Percentiles rank a stretch among this genome's conserved stretches.
Conservation (phyloP, 805 yeast genomes). For the Metschnikowia orientalis region DNA sequence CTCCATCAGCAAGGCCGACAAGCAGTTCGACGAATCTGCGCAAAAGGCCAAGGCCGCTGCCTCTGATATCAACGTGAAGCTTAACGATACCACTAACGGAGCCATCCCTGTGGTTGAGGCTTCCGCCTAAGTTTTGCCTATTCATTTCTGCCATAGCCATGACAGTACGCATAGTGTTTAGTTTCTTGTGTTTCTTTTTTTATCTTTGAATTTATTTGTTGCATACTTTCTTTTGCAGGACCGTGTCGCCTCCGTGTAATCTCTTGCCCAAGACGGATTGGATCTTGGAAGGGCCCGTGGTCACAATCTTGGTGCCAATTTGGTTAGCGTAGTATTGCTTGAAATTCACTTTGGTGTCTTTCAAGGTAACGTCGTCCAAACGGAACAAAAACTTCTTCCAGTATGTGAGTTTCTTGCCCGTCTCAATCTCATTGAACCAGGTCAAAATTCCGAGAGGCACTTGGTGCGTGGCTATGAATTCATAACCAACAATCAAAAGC, state of each 20-base stretch:
- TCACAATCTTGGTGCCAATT: conserved; percentile 18
- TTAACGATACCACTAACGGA: conserved; percentile 14
- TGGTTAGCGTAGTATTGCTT: conserved; percentile 20
- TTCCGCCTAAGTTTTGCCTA: conserved; percentile 10
- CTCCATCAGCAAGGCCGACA: conserved; percentile 31
- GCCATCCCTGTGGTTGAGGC: conserved; percentile 18
- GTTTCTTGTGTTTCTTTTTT: background rate
- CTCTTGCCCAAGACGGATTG: conserved; percentile 15
- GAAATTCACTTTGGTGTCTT: conserved; percentile 14
- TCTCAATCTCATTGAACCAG: conserved; percentile 14
- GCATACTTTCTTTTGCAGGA: conserved; percentile 11
- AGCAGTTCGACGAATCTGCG: conserved; percentile 26
- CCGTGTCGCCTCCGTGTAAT: conserved; percentile 9
- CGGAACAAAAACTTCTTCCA: conserved; percentile 17
- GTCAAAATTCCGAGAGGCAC: conserved; percentile 20
- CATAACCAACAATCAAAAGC: conserved; percentile 40
- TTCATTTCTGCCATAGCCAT: background rate
- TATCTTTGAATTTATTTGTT: background rate
- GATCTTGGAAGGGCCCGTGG: conserved; percentile 11
- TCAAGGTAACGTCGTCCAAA: conserved; percentile 12
- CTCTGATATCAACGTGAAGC: conserved; percentile 4
- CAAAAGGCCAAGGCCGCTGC: conserved; percentile 7
- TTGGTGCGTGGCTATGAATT: conserved; percentile 35
- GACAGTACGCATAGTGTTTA: background rate
- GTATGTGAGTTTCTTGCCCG: conserved; percentile 12